These are phyloP conservation scores for Diaporthe nobilis DNA, from an alignment of 2,329 filamentous ascomycete species.

Conservation along the genomic window DNA sequence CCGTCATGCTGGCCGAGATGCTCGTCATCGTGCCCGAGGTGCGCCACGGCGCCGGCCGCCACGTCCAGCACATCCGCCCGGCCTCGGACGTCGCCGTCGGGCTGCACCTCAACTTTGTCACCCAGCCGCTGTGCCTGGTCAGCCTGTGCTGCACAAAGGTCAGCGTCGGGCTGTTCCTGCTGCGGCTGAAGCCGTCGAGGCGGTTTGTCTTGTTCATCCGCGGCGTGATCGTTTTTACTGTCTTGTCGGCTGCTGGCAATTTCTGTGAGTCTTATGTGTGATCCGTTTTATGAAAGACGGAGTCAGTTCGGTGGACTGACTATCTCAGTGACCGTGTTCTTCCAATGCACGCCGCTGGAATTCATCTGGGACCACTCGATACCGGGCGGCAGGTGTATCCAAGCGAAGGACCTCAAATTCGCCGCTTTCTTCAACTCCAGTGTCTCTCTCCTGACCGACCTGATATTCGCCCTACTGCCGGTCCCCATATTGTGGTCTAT, in stretches of 20 bases:
- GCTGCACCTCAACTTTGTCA: slow-evolving; percentile 51
- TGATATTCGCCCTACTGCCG: slow-evolving; percentile 48
- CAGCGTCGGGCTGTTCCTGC: slow-evolving; percentile 50
- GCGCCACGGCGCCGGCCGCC: slow-evolving; percentile 47
- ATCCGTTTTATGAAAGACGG: not conserved
- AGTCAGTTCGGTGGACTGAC: not conserved
- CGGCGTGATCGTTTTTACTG: slow-evolving; percentile 46
- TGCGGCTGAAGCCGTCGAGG: slow-evolving; percentile 43
- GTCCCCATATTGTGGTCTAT: slow-evolving; percentile 49
- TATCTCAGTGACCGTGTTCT: not conserved
- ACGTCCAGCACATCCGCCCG: slow-evolving; percentile 48
- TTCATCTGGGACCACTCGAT: slow-evolving; percentile 25
- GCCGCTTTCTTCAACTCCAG: slow-evolving; percentile 48
- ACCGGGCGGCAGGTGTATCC: slow-evolving; percentile 43
- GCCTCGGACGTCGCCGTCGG: slow-evolving; percentile 42
- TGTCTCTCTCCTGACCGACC: slow-evolving; percentile 52
- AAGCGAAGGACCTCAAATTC: slow-evolving; percentile 46
- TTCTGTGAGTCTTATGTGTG: slow-evolving; percentile 42
- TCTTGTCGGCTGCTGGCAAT: slow-evolving; percentile 46
- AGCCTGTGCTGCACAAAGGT: slow-evolving; percentile 48
- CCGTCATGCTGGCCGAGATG: slow-evolving; percentile 47
- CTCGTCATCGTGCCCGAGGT: slow-evolving; percentile 50
- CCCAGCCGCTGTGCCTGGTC: slow-evolving; percentile 49
- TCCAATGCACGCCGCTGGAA: not conserved
- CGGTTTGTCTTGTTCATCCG: slow-evolving; percentile 44